Conservation (phyloP, 2,329 filamentous ascomycete species). For the Endocalyx cinctus region DNA sequence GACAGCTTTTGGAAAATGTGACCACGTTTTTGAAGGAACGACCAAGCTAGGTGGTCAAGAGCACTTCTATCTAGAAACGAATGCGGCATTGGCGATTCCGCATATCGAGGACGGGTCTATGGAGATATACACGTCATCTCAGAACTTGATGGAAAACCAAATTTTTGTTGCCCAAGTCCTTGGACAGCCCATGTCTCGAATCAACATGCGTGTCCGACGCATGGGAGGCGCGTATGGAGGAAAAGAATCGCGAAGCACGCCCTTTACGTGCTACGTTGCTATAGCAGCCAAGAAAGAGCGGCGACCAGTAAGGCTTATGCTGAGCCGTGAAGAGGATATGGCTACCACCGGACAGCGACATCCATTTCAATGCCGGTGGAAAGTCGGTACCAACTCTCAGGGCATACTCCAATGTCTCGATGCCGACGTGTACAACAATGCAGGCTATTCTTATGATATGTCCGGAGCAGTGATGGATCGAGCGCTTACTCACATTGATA, state of each 20-base stretch:
- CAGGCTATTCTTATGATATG: conserved; percentile 67
- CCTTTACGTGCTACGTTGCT: conserved; percentile 75
- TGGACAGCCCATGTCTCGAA: conserved; percentile 77
- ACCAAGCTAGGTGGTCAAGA: conserved; percentile 89
- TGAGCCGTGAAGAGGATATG: conserved; percentile 93
- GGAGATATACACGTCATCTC: conserved; percentile 84
- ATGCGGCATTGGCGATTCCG: conserved; percentile 76
- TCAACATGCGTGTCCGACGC: conserved; percentile 82
- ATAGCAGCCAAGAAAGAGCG: conserved; percentile 78
- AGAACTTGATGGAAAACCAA: conserved; percentile 89
- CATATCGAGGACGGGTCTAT: conserved; percentile 88
- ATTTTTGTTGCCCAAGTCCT: conserved; percentile 78
- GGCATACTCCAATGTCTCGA: conserved; percentile 85
- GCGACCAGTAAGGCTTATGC: conserved; percentile 82
- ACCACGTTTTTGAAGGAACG: conserved; percentile 76
- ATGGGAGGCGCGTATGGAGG: conserved; percentile 91
- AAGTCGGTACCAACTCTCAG: conserved; percentile 83
- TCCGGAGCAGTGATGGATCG: conserved; percentile 76
- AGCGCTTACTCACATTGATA: conserved; percentile 78
- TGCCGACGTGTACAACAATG: conserved; percentile 84
- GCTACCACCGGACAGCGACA: conserved; percentile 84
- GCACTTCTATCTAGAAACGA: conserved; percentile 91
- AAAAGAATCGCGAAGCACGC: conserved; percentile 81
- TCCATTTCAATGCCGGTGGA: conserved; percentile 83
- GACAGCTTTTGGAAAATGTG: conserved; percentile 66